Conservation (phyloP, 139 green algal genomes). For the Chlamydomonas sp. region DNA sequence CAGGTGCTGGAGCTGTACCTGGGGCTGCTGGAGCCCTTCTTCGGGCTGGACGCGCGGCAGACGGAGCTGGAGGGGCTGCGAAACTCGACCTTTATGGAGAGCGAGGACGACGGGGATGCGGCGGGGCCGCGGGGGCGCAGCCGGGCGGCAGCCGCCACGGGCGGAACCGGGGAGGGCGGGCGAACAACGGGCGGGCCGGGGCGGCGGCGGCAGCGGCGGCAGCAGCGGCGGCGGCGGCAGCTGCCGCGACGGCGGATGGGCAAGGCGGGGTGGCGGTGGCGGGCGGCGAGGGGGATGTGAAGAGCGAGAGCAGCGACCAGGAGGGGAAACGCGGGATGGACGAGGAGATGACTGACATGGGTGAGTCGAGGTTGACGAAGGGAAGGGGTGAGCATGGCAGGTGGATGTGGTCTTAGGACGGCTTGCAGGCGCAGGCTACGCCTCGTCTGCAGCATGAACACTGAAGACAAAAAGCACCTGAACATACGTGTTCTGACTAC, state of each 20-base stretch:
- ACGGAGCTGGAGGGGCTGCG: slow-evolving; percentile 27
- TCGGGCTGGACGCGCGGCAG: slow-evolving; percentile 57
- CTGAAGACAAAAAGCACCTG: too few species aligned
- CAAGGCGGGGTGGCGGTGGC: neutral
- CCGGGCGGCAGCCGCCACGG: neutral
- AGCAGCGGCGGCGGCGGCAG: neutral
- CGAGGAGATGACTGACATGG: slow-evolving; percentile 42
- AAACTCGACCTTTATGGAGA: neutral
- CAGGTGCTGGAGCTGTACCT: slow-evolving; percentile 82
- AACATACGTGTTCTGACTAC: too few species aligned
- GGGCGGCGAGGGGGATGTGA: slow-evolving; percentile 10
- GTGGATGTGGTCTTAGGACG: too few species aligned
- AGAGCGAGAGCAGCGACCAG: slow-evolving; percentile 47
- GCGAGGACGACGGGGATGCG: slow-evolving; percentile 33
- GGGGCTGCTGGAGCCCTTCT: slow-evolving; percentile 89
- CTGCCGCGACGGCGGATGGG: neutral
- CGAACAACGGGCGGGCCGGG: too few species aligned
- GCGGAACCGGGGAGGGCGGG: too few species aligned
- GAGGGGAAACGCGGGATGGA: slow-evolving; percentile 37
- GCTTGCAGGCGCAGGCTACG: too few species aligned
- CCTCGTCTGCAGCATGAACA: too few species aligned
- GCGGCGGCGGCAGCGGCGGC: neutral
- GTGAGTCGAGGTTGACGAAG: neutral
- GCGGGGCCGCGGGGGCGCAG: slow-evolving; percentile 4
- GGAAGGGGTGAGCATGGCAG: neutral